A percentile compares a stretch with the other conserved stretches of the same genome.
phyloP scores from a whole-genome alignment of 495 filamentous ascomycete genomes.

The Talaromyces adpressus region DNA sequence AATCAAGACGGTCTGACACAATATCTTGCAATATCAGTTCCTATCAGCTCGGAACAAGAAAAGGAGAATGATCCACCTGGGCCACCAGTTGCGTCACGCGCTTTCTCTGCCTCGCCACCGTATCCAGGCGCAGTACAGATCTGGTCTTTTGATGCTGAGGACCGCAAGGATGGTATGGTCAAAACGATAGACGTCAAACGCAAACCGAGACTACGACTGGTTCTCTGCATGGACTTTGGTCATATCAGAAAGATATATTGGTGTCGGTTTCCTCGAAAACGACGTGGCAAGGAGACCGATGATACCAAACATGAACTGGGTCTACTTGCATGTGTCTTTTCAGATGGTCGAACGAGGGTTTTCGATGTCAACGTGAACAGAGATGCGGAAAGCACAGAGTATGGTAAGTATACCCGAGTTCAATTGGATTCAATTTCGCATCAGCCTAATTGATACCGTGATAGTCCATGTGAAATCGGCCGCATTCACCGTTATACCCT shows the following conservation, averaged over 20 bases:
- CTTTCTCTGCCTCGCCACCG: conserved; percentile 39
- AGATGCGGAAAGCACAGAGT: conserved; percentile 25
- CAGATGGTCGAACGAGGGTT: conserved; percentile 55
- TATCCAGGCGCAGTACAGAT: conserved; percentile 50
- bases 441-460: background rate
- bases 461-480: conserved; percentile 43
- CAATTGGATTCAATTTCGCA: too few species aligned
- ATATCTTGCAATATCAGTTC: conserved; percentile 46
- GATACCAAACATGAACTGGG: conserved; percentile 37
- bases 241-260: conserved; percentile 51
- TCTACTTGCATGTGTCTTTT: conserved; percentile 54
- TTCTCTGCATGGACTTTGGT: conserved; percentile 59
- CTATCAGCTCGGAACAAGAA: conserved; percentile 31
- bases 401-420: conserved; percentile 18
- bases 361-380: conserved; percentile 43
- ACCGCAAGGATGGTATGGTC: conserved; percentile 16
- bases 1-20: conserved; percentile 44
- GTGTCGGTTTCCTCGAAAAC: conserved; percentile 47
- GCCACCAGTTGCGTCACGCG: conserved; percentile 20
- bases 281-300: conserved; percentile 27
- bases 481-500: conserved; percentile 44
- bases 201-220: conserved; percentile 36
- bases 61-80: conserved; percentile 14
- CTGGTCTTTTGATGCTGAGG: conserved; percentile 46
- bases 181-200: conserved; percentile 31